phyloP scores from a whole-genome alignment of 495 filamentous ascomycete species.

The Hypoxylon crocopeplum region DNA sequence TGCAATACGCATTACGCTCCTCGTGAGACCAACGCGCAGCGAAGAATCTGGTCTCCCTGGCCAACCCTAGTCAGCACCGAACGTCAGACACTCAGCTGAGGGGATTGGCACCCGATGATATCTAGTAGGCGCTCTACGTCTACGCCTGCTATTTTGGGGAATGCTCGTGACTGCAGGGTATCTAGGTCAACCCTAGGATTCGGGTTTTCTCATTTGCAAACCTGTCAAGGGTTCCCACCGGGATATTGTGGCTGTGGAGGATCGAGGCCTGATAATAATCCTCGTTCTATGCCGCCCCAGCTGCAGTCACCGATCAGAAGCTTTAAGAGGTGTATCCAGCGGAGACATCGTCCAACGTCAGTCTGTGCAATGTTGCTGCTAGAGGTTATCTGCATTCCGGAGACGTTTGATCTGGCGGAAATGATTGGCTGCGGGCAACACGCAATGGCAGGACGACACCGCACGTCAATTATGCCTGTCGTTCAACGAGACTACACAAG shows the following conservation, averaged over 20 bases:
- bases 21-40: conserved; percentile 13
- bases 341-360: conserved; percentile 26
- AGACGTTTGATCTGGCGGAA: conserved; percentile 7
- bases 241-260: conserved; percentile 27
- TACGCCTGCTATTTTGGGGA: conserved; percentile 32
- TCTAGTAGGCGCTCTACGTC: background rate
- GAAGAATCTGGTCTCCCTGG: background rate
- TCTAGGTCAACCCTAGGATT: conserved; percentile 10
- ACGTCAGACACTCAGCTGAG: conserved; percentile 10
- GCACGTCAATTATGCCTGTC: conserved; percentile 16
- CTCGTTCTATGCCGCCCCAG: conserved; percentile 27
- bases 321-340: conserved; percentile 12
- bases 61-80: conserved; percentile 10
- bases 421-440: conserved; percentile 14
- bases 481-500: conserved; percentile 13
- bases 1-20: conserved; percentile 14
- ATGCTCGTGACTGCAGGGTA: conserved; percentile 9
- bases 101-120: background rate
- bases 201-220: conserved; percentile 5
- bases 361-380: conserved; percentile 18
- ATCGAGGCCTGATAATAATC: conserved; percentile 32
- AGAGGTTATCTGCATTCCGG: conserved; percentile 19
- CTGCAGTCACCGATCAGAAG: conserved; percentile 20
- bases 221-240: conserved; percentile 14
- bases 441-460: conserved; percentile 11